Percentiles rank a stretch among this genome's conserved stretches.
Evolutionary conservation across 768 basidiomycete genomes (phyloP).

Genomic region (Phlebiopsis gigantea): DNA sequence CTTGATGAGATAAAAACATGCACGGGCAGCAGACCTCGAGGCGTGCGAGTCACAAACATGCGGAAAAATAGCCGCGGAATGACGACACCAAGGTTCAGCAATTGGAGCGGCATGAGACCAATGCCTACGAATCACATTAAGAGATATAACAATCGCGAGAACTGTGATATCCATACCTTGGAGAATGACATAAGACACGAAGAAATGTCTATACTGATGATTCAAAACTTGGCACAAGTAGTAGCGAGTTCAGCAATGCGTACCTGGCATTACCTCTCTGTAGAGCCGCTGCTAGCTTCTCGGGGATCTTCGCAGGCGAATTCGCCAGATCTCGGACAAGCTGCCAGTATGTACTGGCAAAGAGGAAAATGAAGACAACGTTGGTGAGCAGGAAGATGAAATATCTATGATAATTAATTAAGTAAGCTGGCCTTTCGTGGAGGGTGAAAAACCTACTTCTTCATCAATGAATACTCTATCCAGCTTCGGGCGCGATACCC

Average conservation of each 20-base stretch:
- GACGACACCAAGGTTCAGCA: conserved; percentile 87
- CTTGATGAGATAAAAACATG: background rate
- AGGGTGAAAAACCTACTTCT: conserved; percentile 56
- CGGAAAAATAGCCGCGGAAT: conserved; percentile 73
- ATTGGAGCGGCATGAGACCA: conserved; percentile 93
- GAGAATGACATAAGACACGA: conserved; percentile 78
- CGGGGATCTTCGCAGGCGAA: conserved; percentile 89
- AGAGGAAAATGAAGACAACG: conserved; percentile 90
- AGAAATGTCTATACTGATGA: conserved; percentile 54
- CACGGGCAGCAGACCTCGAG: conserved; percentile 61
- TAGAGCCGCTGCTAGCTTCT: conserved; percentile 83
- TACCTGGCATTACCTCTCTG: conserved; percentile 71
- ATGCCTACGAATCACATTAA: conserved; percentile 43
- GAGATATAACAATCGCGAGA: conserved; percentile 3
- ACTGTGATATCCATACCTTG: conserved; percentile 45
- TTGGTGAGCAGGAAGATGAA: conserved; percentile 89
- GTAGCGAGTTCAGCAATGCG: no score
- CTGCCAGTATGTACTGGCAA: conserved; percentile 90
- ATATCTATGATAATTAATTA: conserved; percentile 54
- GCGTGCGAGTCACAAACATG: conserved; percentile 80
- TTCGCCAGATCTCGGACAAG: conserved; percentile 89
- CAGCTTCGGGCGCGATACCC: conserved; percentile 87
- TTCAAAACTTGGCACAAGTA: no score
- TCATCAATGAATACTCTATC: conserved; percentile 89
- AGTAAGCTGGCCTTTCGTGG: conserved; percentile 4